Base-by-base conservation (phyloP, 257 asterid genomes). In the Solanum tacnaense region DNA sequence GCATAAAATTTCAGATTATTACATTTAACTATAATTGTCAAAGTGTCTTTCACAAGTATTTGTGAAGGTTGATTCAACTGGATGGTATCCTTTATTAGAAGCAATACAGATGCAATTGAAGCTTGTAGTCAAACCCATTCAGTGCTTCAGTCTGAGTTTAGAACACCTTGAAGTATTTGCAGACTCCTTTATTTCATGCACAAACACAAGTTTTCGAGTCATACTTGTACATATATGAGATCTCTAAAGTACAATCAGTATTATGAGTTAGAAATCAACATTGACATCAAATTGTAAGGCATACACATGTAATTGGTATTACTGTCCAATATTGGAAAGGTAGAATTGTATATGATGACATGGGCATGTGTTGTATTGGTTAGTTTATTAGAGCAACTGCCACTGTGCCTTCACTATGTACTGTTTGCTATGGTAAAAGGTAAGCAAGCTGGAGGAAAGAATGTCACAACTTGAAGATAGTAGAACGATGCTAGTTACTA, bases 381-480 rank as follows among this genome's bases (percentile, higher is more conserved):
- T 73, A 12, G 38, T 10, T 34, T 72, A 23, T 18, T 4, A 20
- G 46, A 73, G 81, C 29, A 73, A 35, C 49, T 73, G 49, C 27
- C 76, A 72, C 27, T 72, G 79, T 72, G 41, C 44, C 79, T 32
- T 71, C 39, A 18, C 9, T 32, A 32, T 32, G 79, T 32, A 25
- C 35, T 18, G 13, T 70, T 72, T 72, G 41, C 79, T 72, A 18
- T 41, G 38, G 86, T 91, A 88, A 87, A 83, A 96, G 99, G 97
- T 78, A 98, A 95, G 87, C 88, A 98, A 95, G 87, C 88, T 96
- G 90, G 99, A 95, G 88, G 99, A 96, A 88, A 93, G 92, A 93
- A 91, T 94, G 95, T 91, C 93, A 25, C 98, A 94, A 91, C 96
- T 95, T 86, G 99, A 96, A 92, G 98, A 94, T 92, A 94, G 96